Evolutionary conservation across 2,329 filamentous ascomycete genomes (phyloP).

Genomic region (Monosporascus cannonballus): DNA sequence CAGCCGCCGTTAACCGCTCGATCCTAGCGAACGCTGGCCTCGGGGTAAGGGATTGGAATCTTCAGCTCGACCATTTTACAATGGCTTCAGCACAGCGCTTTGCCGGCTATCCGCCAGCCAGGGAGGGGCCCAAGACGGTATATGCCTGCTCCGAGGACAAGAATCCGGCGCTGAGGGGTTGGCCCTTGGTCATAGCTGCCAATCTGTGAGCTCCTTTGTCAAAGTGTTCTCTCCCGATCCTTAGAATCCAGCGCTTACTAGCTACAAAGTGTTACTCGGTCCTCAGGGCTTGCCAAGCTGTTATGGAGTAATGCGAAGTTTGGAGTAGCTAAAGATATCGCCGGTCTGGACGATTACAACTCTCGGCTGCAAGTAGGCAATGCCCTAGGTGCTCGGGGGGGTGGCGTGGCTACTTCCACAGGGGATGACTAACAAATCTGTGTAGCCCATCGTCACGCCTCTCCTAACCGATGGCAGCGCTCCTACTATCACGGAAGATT

Average conservation of each 20-base stretch:
- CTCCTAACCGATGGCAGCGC: slow-evolving; percentile 29
- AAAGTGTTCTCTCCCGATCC: background rate
- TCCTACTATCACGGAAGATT: slow-evolving; percentile 31
- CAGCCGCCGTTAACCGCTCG: too few species aligned
- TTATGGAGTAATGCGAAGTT: slow-evolving; percentile 67
- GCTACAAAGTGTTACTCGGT: slow-evolving; percentile 46
- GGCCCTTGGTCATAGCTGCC: slow-evolving; percentile 54
- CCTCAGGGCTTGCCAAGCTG: slow-evolving; percentile 54
- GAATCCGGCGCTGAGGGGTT: slow-evolving; percentile 66
- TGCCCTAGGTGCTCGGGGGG: background rate
- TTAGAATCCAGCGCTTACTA: slow-evolving; percentile 4
- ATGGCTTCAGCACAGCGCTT: slow-evolving; percentile 21
- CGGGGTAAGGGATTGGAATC: background rate
- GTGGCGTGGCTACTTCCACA: background rate
- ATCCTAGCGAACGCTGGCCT: background rate
- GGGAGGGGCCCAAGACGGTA: slow-evolving; percentile 25
- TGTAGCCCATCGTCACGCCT: slow-evolving; percentile 52
- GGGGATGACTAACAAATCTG: slow-evolving; percentile 6
- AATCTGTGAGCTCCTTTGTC: slow-evolving; percentile 44
- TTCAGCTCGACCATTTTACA: background rate
- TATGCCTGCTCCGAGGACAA: slow-evolving; percentile 46
- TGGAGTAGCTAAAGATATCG: slow-evolving; percentile 38
- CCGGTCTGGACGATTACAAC: slow-evolving; percentile 37
- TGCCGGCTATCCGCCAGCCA: slow-evolving; percentile 21
- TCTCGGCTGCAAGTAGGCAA: slow-evolving; percentile 43